Conservation (phyloP, 345 rosid genomes). For the Citrus unshiu region DNA sequence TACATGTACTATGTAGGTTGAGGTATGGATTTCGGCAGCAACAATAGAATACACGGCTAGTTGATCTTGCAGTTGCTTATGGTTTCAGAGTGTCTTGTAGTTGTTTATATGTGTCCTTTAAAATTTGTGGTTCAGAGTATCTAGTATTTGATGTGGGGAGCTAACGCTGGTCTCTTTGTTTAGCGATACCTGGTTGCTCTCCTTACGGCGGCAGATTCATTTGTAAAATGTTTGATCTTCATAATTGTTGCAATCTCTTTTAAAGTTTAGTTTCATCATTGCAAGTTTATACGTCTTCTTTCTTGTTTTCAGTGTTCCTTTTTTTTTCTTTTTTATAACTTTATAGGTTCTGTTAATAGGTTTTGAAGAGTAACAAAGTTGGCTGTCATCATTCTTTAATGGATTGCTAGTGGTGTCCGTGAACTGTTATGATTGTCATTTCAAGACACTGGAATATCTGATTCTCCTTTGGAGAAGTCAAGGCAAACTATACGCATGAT, state of each 20-base stretch:
- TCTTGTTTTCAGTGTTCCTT: background rate
- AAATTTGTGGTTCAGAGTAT: background rate
- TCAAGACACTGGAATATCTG: constrained; percentile 15
- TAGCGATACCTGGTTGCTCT: background rate
- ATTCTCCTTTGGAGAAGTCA: constrained; percentile 11
- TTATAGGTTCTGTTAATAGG: background rate
- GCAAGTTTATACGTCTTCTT: background rate
- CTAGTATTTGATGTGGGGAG: background rate
- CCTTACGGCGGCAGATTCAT: background rate
- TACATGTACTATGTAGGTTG: background rate
- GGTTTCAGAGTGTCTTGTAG: background rate
- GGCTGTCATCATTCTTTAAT: constrained; percentile 1
- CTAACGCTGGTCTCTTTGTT: background rate
- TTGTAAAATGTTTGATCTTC: too few species aligned
- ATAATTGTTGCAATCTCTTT: too few species aligned
- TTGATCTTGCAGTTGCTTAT: background rate
- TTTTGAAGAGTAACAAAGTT: background rate
- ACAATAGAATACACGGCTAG: background rate
- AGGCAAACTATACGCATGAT: constrained; percentile 44
- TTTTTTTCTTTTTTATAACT: background rate
- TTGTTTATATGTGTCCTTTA: background rate
- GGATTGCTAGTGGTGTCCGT: background rate
- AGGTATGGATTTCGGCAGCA: background rate
- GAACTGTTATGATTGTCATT: constrained; percentile 13
- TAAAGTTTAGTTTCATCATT: too few species aligned